A percentile compares a stretch with the other conserved stretches of the same genome.
These are phyloP conservation scores for Tricholoma sp. DNA, from an alignment of 768 basidiomycete species.

Conservation along the genomic window DNA sequence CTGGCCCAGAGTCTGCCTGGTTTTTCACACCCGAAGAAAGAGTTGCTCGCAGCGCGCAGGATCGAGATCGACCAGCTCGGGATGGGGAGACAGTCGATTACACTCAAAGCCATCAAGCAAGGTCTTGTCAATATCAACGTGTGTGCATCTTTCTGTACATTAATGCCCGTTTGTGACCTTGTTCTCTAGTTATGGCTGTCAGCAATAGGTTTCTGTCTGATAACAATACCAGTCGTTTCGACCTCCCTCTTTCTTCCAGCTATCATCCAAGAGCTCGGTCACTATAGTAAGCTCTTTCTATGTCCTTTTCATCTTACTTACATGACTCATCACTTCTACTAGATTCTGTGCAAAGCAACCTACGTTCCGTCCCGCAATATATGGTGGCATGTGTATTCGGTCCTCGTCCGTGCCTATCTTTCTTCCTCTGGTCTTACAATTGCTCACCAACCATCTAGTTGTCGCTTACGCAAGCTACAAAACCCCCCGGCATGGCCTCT, in stretches of 20 bases:
- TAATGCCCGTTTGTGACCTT: not conserved
- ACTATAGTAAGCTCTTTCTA: not conserved
- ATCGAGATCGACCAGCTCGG: not conserved
- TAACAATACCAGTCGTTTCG: not conserved
- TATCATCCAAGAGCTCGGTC: not conserved
- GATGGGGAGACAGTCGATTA: not conserved
- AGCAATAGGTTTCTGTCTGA: not conserved
- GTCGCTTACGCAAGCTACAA: not conserved
- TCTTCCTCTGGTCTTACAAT: not conserved
- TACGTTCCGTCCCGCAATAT: not conserved
- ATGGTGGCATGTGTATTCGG: not conserved
- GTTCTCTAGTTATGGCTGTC: not conserved
- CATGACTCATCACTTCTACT: not conserved
- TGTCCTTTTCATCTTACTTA: not conserved
- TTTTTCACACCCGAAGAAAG: not conserved
- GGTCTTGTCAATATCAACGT: not conserved
- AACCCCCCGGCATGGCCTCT: not conserved
- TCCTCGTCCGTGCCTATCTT: not conserved
- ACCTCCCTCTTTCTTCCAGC: not conserved
- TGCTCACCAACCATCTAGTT: not conserved
- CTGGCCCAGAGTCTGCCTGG: not conserved
- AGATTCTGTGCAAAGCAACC: not conserved
- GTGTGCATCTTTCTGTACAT: not conserved
- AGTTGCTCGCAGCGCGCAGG: not conserved
- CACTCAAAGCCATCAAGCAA: not conserved